Percentiles rank a stretch among this genome's conserved stretches.
Evolutionary conservation across 2,329 filamentous ascomycete genomes (phyloP).

Genomic region (Ramularia endophylla): DNA sequence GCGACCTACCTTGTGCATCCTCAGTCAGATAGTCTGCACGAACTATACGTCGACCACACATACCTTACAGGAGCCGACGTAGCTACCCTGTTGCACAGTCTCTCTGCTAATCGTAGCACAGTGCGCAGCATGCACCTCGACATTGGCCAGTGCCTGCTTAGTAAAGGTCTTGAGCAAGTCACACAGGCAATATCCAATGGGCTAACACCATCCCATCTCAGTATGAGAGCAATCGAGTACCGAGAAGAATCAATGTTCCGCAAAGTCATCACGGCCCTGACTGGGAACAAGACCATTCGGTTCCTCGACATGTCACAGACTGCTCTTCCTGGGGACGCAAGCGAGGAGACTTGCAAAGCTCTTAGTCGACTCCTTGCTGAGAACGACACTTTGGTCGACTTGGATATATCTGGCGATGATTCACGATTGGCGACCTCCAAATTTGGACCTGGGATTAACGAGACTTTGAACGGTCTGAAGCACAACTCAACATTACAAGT

Average conservation of each 20-base stretch:
- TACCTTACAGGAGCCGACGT: constrained; percentile 60
- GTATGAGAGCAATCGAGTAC: constrained; percentile 64
- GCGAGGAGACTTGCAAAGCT: constrained; percentile 59
- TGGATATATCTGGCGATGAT: constrained; percentile 67
- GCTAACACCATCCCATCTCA: constrained; percentile 56
- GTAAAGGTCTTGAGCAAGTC: constrained; percentile 47
- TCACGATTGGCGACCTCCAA: constrained; percentile 65
- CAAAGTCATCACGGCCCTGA: constrained; percentile 56
- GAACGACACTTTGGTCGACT: constrained; percentile 59
- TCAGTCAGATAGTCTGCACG: constrained; percentile 53
- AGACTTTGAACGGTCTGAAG: constrained; percentile 59
- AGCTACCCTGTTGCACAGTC: constrained; percentile 58
- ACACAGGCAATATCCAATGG: constrained; percentile 47
- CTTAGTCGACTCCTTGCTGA: constrained; percentile 60
- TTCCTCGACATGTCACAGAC: constrained; percentile 65
- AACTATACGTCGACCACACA: constrained; percentile 61
- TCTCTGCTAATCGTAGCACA: constrained; percentile 41
- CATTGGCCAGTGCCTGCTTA: constrained; percentile 58
- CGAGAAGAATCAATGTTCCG: constrained; percentile 59
- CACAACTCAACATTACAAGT: constrained; percentile 57
- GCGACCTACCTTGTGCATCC: constrained; percentile 50
- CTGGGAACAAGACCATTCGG: constrained; percentile 56
- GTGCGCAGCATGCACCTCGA: constrained; percentile 58
- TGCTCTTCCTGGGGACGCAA: constrained; percentile 63
- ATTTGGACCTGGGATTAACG: constrained; percentile 62